These are phyloP conservation scores for Morella rubra DNA, from an alignment of 306 rosid genomes.

Conservation along the genomic window DNA sequence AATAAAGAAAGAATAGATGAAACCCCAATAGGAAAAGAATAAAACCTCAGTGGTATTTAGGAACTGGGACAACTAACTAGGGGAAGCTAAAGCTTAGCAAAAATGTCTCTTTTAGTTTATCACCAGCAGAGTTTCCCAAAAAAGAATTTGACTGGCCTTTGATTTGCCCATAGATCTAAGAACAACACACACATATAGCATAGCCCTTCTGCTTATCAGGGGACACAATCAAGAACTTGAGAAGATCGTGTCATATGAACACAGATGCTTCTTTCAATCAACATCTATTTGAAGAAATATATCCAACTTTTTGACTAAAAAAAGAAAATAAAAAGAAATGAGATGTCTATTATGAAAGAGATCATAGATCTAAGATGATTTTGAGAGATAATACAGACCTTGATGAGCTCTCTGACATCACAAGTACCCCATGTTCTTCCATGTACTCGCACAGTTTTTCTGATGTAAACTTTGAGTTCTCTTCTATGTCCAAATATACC, in stretches of 20 bases:
- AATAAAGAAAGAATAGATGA: no score
- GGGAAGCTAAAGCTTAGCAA: no score
- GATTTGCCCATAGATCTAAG: not conserved
- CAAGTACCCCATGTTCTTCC: constrained; percentile 37
- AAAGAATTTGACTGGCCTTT: no score
- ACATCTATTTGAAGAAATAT: not conserved
- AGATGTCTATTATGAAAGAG: not conserved
- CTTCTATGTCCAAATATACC: constrained; percentile 41
- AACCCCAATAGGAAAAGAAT: no score
- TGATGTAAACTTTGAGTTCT: constrained; percentile 33
- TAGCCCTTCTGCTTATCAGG: no score
- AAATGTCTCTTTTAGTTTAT: no score
- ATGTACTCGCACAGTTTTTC: constrained; percentile 32
- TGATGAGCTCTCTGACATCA: constrained; percentile 41
- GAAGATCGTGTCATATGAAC: no score
- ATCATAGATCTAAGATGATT: not conserved
- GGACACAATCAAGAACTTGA: no score
- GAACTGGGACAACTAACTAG: no score
- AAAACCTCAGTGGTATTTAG: no score
- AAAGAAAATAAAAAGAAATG: not conserved
- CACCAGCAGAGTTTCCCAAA: no score
- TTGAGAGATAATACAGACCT: constrained; percentile 30
- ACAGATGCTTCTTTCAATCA: not conserved
- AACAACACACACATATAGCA: no score
- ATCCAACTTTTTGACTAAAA: not conserved